Evolutionary conservation across 805 yeast species (phyloP), one percentile per base, ranked within the genome.

Genomic region (Spathaspora hagerdaliae): DNA sequence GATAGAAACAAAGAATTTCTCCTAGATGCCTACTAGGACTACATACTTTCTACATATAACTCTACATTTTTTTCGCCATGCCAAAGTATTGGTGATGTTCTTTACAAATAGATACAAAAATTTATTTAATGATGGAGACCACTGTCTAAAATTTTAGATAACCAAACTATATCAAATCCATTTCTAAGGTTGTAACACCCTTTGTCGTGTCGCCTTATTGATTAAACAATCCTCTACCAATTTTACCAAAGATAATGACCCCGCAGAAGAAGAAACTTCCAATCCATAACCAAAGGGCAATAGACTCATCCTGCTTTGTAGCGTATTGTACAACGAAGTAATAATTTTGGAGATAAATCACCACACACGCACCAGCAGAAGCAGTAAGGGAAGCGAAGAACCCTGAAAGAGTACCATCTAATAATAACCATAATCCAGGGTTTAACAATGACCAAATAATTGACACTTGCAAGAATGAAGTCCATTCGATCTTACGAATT

Each of bases 241-340:
- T 57, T 59, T 83, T 83, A 14, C 91, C 89, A 63, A 84, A 82
- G 26, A 84, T 73, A 35, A 85, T 70, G 39, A 79, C 67, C 0
- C 86, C 85, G 53, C 83, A 73, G 64, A 83, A 85, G 59, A 80
- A 78, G 64, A 82, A 82, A 58, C 87, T 78, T 3, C 78, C 82
- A 36, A 78, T 64, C 77, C 81, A 80, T 31, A 81, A 64, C 58
- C 76, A 61, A 29, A 72, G 67, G 1, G 82, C 79, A 36, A 67
- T 52, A 38, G 59, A 47, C 44, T 64, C 70, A 10, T 62, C 65
- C 32, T 33, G 45, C 33, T 44, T 48, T 12, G 40, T 33, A 6
- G 51, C 46, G 33, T 49, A 52, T 13, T 50, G 55, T 37, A 47
- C 48, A 14, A 60, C 48, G 41, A 57, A 51, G 1, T 53, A 51